phyloP scores from a whole-genome alignment of 2,329 filamentous ascomycete species.

The Ophiocordyceps unilateralis region DNA sequence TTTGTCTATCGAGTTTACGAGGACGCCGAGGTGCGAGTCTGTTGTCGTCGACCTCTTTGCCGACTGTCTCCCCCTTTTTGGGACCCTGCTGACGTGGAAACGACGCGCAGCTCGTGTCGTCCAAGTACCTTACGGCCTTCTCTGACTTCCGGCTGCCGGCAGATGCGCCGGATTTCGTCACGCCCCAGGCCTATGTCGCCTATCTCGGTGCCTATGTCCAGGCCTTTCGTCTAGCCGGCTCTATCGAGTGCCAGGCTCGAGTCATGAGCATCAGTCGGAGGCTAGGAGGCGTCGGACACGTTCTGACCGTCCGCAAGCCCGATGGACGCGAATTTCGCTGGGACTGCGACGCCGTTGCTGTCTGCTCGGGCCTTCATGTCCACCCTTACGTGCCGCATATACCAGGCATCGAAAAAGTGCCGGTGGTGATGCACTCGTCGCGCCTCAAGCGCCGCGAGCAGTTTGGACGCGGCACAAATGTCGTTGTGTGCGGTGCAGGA shows the following conservation, averaged over 20 bases:
- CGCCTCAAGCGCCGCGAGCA: conserved; percentile 22
- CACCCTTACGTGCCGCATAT: conserved; percentile 20
- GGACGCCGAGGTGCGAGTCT: conserved; percentile 21
- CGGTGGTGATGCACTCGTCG: conserved; percentile 24
- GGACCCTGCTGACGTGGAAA: not conserved
- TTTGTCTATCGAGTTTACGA: conserved; percentile 29
- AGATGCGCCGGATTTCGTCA: conserved; percentile 26
- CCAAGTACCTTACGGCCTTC: conserved; percentile 31
- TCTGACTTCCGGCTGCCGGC: conserved; percentile 27
- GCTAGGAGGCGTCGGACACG: conserved; percentile 1
- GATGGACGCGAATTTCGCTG: conserved; percentile 6
- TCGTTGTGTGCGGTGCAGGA: conserved; percentile 25
- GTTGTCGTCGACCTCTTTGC: not conserved
- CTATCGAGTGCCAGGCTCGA: conserved; percentile 17
- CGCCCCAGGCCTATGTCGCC: conserved; percentile 18
- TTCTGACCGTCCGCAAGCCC: conserved; percentile 4
- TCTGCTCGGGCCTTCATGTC: conserved; percentile 28
- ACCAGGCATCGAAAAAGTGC: conserved; percentile 18
- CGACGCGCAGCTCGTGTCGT: conserved; percentile 23
- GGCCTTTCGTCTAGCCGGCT: conserved; percentile 18
- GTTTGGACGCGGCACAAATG: conserved; percentile 20
- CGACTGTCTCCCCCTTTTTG: too few species aligned
- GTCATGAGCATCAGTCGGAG: conserved; percentile 13
- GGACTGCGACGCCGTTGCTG: conserved; percentile 26
- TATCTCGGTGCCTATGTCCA: conserved; percentile 25